Conservation (phyloP, 2,329 filamentous ascomycete species). For the Fusarium bulbicola region DNA sequence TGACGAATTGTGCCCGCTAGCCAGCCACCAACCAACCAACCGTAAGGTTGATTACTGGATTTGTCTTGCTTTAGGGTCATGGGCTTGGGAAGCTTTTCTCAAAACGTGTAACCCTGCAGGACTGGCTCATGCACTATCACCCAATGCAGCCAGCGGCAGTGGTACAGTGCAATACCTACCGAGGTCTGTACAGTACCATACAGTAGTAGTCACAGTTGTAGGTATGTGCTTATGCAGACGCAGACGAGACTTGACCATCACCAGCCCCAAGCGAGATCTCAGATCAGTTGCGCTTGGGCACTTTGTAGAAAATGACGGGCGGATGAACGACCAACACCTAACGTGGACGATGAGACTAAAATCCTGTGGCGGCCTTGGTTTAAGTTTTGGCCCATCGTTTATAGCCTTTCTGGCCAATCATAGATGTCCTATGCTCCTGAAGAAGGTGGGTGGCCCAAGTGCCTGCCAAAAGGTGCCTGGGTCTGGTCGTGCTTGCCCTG, state of each 20-base stretch:
- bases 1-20: constrained; percentile 18
- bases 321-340: neutral
- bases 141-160: constrained; percentile 28
- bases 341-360: constrained; percentile 30
- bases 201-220: neutral
- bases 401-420: constrained; percentile 6
- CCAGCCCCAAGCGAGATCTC: constrained; percentile 40
- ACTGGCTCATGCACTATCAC: constrained; percentile 32
- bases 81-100: constrained; percentile 34
- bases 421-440: neutral
- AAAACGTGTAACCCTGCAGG: constrained; percentile 40
- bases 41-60: constrained; percentile 17
- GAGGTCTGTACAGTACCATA: neutral
- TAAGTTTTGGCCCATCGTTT: constrained; percentile 20
- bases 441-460: constrained; percentile 31
- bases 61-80: constrained; percentile 22
- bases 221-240: constrained; percentile 3
- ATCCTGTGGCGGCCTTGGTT: constrained; percentile 5
- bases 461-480: constrained; percentile 28
- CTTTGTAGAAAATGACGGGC: constrained; percentile 36
- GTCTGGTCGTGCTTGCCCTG: neutral
- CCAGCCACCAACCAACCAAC: constrained; percentile 7
- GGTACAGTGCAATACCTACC: neutral
- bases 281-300: constrained; percentile 28
- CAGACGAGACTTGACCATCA: constrained; percentile 37